Evolutionary conservation across 1,139 yeast genomes (phyloP).

Genomic region (Candida frijolesensis): DNA sequence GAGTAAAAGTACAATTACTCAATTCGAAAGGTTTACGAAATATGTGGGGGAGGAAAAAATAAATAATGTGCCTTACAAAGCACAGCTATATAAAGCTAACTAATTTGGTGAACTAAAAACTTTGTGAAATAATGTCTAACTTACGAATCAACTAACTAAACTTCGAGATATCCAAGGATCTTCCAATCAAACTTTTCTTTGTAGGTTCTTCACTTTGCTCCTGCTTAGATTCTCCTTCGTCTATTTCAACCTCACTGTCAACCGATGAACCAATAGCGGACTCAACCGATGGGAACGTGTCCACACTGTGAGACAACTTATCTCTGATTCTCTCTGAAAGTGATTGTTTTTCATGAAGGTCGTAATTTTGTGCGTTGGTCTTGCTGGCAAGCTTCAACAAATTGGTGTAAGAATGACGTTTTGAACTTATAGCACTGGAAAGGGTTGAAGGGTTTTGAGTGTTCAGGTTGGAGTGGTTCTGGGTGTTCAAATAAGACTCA

Average conservation of each 20-base stretch:
- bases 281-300: constrained; percentile 11
- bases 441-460: constrained; percentile 27
- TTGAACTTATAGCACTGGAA: constrained; percentile 25
- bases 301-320: constrained; percentile 28
- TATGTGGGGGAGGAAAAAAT: too few relatives aligned
- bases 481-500: constrained; percentile 33
- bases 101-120: neutral
- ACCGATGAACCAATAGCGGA: neutral
- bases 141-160: neutral
- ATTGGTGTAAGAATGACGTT: constrained; percentile 36
- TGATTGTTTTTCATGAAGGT: constrained; percentile 31
- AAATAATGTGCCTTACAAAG: too few relatives aligned
- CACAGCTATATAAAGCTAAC: constrained; percentile 4
- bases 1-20: too few relatives aligned
- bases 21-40: too few relatives aligned
- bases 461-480: constrained; percentile 27
- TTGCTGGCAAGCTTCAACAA: constrained; percentile 20
- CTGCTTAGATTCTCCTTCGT: neutral
- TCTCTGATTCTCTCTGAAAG: constrained; percentile 43
- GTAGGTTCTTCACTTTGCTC: constrained; percentile 1
- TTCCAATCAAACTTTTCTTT: constrained; percentile 23
- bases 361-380: constrained; percentile 14
- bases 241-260: constrained; percentile 1
- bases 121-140: too few relatives aligned
- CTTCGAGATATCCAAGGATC: constrained; percentile 22